These are phyloP conservation scores for Aspergillus biplanus DNA, from an alignment of 495 filamentous ascomycete species.

Conservation along the genomic window DNA sequence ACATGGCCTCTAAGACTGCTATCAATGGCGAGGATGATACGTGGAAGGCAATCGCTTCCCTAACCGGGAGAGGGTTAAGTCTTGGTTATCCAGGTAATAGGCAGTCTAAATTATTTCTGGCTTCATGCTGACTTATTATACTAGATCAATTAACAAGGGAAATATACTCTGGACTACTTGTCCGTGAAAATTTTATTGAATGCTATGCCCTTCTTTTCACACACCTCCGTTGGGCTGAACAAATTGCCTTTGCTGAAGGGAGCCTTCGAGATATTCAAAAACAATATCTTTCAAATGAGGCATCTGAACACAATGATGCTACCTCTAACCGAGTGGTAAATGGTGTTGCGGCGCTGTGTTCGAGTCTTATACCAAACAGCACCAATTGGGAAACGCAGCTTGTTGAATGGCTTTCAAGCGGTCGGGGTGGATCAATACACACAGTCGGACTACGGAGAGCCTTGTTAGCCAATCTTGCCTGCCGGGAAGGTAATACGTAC, in stretches of 20 bases:
- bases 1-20: constrained; percentile 46
- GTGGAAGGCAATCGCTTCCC: constrained; percentile 59
- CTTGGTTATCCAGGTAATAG: constrained; percentile 74
- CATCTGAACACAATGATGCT: constrained; percentile 17
- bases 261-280: constrained; percentile 63
- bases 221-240: constrained; percentile 56
- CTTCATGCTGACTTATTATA: constrained; percentile 29
- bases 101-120: constrained; percentile 1
- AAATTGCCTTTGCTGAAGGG: constrained; percentile 59
- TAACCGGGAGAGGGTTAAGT: constrained; percentile 67
- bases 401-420: constrained; percentile 66
- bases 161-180: constrained; percentile 49
- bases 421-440: constrained; percentile 59
- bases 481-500: constrained; percentile 50
- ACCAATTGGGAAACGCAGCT: constrained; percentile 53
- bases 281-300: constrained; percentile 44
- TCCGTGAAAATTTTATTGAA: constrained; percentile 30
- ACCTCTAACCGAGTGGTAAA: constrained; percentile 27
- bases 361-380: constrained; percentile 37
- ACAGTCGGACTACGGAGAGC: constrained; percentile 69
- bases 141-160: constrained; percentile 60
- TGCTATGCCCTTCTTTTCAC: constrained; percentile 49
- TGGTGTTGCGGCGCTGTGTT: constrained; percentile 48
- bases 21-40: constrained; percentile 41
- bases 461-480: constrained; percentile 61